phyloP scores from a whole-genome alignment of 176 grass and related monocot genomes.

The Zizania latifolia region DNA sequence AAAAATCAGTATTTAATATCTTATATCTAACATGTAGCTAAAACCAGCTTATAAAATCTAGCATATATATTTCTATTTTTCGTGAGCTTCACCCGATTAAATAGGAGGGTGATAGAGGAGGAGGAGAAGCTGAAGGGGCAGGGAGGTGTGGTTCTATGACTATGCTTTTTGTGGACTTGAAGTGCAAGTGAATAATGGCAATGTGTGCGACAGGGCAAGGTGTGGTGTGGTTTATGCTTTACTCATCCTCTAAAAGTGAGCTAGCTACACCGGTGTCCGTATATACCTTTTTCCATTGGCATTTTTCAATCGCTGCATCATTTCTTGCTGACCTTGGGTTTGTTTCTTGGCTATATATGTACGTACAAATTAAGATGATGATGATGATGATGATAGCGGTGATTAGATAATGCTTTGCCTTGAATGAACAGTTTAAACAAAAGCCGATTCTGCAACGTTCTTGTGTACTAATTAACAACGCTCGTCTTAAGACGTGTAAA shows the following conservation, averaged over 20 bases:
- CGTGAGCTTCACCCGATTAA: too few relatives aligned
- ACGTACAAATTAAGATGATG: constrained; percentile 5
- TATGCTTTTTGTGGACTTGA: constrained; percentile 31
- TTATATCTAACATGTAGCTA: too few relatives aligned
- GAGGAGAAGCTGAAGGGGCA: neutral
- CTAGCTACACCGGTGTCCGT: neutral
- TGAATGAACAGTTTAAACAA: neutral
- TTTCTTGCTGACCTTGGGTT: neutral
- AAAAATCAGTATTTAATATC: too few relatives aligned
- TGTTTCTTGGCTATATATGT: constrained; percentile 13
- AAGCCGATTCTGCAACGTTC: neutral
- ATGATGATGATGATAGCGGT: neutral
- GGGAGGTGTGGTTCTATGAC: neutral
- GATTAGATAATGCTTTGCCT: neutral
- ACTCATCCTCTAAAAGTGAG: constrained; percentile 40
- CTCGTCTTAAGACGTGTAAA: neutral
- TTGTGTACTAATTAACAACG: too few relatives aligned
- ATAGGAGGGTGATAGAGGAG: neutral
- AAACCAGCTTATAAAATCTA: too few relatives aligned
- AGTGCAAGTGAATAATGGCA: constrained; percentile 59
- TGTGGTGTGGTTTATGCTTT: constrained; percentile 64
- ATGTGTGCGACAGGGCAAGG: constrained; percentile 28
- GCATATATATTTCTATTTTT: too few relatives aligned
- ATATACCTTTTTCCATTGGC: neutral
- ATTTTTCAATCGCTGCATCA: constrained; percentile 9